Evolutionary conservation across 192 early-diverging fungal species (phyloP).

Genomic region (Gigaspora rosea): DNA sequence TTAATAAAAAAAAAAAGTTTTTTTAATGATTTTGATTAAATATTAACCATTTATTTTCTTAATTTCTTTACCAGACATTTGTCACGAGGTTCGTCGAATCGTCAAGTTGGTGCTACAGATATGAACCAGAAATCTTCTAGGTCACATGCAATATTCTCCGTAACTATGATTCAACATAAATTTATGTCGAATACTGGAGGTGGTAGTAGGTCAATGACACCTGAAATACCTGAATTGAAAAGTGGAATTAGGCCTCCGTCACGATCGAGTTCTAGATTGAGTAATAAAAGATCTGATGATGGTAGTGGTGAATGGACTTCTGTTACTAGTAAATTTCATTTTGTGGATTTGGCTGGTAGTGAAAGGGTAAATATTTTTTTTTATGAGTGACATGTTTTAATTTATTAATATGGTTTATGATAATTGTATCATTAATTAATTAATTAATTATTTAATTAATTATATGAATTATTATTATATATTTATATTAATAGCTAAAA

Average conservation of each 20-base stretch:
- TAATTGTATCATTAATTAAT: not conserved
- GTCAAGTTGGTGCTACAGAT: constrained; percentile 92
- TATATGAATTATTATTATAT: not conserved
- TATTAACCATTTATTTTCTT: not conserved
- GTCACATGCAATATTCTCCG: constrained; percentile 96
- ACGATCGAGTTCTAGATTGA: not conserved
- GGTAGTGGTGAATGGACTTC: constrained; percentile 56
- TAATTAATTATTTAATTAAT: not conserved
- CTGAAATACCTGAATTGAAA: constrained; percentile 6
- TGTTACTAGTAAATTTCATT: constrained; percentile 91
- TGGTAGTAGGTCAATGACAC: constrained; percentile 25
- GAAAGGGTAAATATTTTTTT: constrained; percentile 61
- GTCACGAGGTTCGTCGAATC: constrained; percentile 68
- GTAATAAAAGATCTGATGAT: constrained; percentile 33
- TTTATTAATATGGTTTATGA: not conserved
- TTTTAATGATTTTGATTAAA: not conserved
- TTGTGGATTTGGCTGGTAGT: constrained; percentile 98
- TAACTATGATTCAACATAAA: constrained; percentile 81
- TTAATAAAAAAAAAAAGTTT: constrained; percentile 26
- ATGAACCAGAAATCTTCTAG: constrained; percentile 96
- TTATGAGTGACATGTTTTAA: no score
- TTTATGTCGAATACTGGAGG: constrained; percentile 36
- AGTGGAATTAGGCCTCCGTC: constrained; percentile 24
- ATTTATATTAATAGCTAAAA: constrained; percentile 61
- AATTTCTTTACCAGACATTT: constrained; percentile 46